phyloP scores from a whole-genome alignment of 306 rosid species.

The Pterocarpus santalinus region DNA sequence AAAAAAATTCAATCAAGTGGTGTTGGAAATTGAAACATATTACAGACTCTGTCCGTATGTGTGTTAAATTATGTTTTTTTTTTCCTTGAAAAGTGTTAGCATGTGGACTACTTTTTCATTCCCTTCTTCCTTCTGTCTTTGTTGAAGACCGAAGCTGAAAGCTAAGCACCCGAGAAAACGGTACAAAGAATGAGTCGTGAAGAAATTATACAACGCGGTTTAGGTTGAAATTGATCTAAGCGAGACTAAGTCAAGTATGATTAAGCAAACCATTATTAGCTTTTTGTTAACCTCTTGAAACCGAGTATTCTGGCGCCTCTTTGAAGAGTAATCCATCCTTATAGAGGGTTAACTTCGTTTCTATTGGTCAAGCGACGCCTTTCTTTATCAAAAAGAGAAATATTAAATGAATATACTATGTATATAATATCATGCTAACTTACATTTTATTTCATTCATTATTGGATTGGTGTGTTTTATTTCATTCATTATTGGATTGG shows the following conservation, averaged over 20 bases:
- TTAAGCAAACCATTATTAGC: background rate
- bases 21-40: background rate
- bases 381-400: background rate
- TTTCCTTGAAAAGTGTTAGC: background rate
- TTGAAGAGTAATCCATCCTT: no score
- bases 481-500: no score
- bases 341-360: background rate
- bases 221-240: background rate
- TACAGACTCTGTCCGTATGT: background rate
- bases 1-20: no score
- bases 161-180: background rate
- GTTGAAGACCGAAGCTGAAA: background rate
- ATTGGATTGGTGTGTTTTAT: no score
- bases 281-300: background rate
- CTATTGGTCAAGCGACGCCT: background rate
- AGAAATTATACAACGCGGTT: constrained; percentile 24
- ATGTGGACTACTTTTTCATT: background rate
- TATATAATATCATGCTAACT: no score
- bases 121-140: background rate
- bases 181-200: constrained; percentile 9
- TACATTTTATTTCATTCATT: no score
- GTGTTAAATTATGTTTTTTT: background rate
- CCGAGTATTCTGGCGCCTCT: no score
- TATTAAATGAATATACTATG: no score
- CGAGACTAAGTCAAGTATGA: constrained; percentile 24